Evolutionary conservation across 1,139 yeast species (phyloP).

Genomic region (Candida smagusa): DNA sequence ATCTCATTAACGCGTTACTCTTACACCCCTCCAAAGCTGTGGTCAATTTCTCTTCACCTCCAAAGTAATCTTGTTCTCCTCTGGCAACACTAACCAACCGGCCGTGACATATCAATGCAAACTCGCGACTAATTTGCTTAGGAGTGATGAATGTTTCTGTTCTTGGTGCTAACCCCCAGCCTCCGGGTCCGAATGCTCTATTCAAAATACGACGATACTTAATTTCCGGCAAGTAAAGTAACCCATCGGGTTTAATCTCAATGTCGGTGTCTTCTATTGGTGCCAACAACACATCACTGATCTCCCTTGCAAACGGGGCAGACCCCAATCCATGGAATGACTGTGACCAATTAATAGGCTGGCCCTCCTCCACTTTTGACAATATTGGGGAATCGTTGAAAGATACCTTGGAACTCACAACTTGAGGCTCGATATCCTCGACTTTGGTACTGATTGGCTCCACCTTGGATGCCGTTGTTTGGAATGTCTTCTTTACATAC

Average conservation of each 20-base stretch:
- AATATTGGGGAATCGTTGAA: slow-evolving; percentile 22
- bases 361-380: slow-evolving; percentile 3
- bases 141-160: slow-evolving; percentile 76
- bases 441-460: too few species aligned
- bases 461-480: too few species aligned
- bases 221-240: slow-evolving; percentile 88
- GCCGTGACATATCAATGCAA: slow-evolving; percentile 83
- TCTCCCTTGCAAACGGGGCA: slow-evolving; percentile 62
- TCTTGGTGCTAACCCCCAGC: slow-evolving; percentile 97
- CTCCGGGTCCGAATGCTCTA: slow-evolving; percentile 95
- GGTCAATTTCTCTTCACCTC: slow-evolving; percentile 76
- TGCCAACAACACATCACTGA: slow-evolving; percentile 57
- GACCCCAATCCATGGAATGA: slow-evolving; percentile 83
- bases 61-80: slow-evolving; percentile 93
- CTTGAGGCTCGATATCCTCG: too few species aligned
- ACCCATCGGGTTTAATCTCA: slow-evolving; percentile 94
- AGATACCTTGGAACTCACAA: slow-evolving; percentile 5
- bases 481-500: too few species aligned
- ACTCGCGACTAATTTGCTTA: slow-evolving; percentile 72
- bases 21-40: slow-evolving; percentile 98
- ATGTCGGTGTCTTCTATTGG: slow-evolving; percentile 67
- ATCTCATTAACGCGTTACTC: slow-evolving; percentile 94
- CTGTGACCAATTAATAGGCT: slow-evolving; percentile 60
- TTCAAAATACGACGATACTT: slow-evolving; percentile 87
- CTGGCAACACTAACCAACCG: slow-evolving; percentile 87